Evolutionary conservation across 2,329 filamentous ascomycete species (phyloP).

Genomic region (Sporothrix protearum): DNA sequence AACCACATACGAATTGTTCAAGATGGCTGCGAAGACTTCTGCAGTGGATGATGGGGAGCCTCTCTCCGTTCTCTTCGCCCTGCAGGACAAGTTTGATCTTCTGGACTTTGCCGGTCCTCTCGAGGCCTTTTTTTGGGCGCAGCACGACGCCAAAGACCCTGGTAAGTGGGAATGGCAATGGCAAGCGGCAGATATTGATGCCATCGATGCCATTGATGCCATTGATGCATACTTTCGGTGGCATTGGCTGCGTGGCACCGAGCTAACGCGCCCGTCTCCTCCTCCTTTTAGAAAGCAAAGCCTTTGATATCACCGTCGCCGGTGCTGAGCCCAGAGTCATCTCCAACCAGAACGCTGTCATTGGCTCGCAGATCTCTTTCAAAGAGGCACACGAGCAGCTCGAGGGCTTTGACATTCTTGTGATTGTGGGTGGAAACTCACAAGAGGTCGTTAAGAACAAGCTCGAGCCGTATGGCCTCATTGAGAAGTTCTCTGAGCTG

Average conservation of each 20-base stretch:
- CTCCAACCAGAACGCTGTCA: slow-evolving; percentile 61
- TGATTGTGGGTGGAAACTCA: slow-evolving; percentile 69
- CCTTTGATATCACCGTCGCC: slow-evolving; percentile 57
- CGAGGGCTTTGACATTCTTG: slow-evolving; percentile 73
- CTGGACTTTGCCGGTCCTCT: slow-evolving; percentile 56
- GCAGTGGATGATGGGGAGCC: slow-evolving; percentile 55
- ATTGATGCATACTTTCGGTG: not conserved
- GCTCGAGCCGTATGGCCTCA: slow-evolving; percentile 65
- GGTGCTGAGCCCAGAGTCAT: slow-evolving; percentile 53
- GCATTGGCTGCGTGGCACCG: not conserved
- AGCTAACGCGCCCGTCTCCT: slow-evolving; percentile 13
- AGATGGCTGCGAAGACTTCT: slow-evolving; percentile 58
- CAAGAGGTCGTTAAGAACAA: slow-evolving; percentile 64
- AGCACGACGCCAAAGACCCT: slow-evolving; percentile 52
- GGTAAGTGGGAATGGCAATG: slow-evolving; percentile 42
- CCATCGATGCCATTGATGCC: not conserved
- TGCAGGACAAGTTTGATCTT: slow-evolving; percentile 58
- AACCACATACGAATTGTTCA: slow-evolving; percentile 38
- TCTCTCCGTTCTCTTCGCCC: slow-evolving; percentile 57
- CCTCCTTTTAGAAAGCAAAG: slow-evolving; percentile 38
- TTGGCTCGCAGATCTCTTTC: slow-evolving; percentile 72
- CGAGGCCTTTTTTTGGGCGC: slow-evolving; percentile 50
- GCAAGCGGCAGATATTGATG: not conserved
- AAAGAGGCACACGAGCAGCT: slow-evolving; percentile 73
- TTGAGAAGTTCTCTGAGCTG: slow-evolving; percentile 72